Conservation (phyloP, 257 asterid species). For the Marsdenia floribunda region DNA sequence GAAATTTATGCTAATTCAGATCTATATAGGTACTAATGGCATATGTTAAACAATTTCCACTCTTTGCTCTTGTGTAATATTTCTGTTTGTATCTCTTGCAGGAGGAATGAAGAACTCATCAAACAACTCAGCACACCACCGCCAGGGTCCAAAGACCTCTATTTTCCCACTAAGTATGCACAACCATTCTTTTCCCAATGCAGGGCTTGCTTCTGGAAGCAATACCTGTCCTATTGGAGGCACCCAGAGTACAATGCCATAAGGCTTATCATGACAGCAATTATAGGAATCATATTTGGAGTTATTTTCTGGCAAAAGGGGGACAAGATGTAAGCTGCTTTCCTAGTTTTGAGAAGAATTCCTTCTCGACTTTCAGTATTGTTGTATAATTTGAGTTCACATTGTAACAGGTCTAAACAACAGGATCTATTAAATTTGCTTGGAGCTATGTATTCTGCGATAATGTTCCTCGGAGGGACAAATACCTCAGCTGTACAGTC, state of each 20-base stretch:
- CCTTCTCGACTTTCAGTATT: neutral
- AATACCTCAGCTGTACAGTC: slow-evolving; percentile 70
- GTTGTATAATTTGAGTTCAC: slow-evolving; percentile 8
- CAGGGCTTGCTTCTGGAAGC: slow-evolving; percentile 84
- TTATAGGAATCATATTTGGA: slow-evolving; percentile 63
- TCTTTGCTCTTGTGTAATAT: neutral
- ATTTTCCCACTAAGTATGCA: slow-evolving; percentile 51
- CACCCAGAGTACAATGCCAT: slow-evolving; percentile 59
- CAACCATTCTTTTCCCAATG: slow-evolving; percentile 59
- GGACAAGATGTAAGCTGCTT: slow-evolving; percentile 41
- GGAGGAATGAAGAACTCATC: slow-evolving; percentile 75
- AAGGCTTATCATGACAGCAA: slow-evolving; percentile 58
- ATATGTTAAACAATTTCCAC: neutral
- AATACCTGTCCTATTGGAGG: slow-evolving; percentile 69
- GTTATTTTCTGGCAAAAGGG: slow-evolving; percentile 73
- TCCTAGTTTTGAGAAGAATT: slow-evolving; percentile 1
- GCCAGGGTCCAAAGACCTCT: slow-evolving; percentile 55
- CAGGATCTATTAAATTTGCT: slow-evolving; percentile 63
- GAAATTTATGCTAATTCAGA: slow-evolving; percentile 63
- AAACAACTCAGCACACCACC: slow-evolving; percentile 55
- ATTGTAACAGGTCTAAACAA: slow-evolving; percentile 46
- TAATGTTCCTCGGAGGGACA: slow-evolving; percentile 82
- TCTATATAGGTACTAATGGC: slow-evolving; percentile 47
- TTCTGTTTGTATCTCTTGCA: slow-evolving; percentile 12
- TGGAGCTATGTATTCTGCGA: slow-evolving; percentile 78